Conservation (phyloP, 139 green algal genomes). For the Chlamydomonas sp. region DNA sequence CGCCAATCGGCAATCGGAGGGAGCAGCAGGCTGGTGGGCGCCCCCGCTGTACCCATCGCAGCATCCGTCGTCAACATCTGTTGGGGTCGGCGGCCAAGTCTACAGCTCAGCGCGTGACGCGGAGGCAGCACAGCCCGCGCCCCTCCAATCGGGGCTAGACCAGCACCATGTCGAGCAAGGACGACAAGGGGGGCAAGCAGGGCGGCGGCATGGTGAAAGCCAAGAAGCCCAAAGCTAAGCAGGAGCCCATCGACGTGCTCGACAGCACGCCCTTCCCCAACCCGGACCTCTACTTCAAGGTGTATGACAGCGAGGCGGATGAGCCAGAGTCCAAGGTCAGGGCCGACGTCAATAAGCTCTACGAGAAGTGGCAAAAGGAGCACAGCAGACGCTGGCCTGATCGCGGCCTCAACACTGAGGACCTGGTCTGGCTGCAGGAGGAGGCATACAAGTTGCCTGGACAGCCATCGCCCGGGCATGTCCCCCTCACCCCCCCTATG, state of each 20-base stretch:
- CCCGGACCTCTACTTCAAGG: conserved; percentile 47
- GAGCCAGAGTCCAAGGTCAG: conserved; percentile 47
- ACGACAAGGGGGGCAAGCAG: too few relatives aligned
- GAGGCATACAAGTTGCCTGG: conserved; percentile 32
- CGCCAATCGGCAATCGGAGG: too few relatives aligned
- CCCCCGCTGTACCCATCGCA: too few relatives aligned
- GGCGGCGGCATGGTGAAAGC: too few relatives aligned
- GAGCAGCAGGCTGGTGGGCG: too few relatives aligned
- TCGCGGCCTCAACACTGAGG: conserved; percentile 51
- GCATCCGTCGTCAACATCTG: too few relatives aligned
- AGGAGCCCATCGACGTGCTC: conserved; percentile 10
- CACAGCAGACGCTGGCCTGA: conserved; percentile 52
- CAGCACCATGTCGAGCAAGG: too few relatives aligned
- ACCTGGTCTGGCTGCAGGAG: conserved; percentile 54
- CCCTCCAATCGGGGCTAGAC: too few relatives aligned
- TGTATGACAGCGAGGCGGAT: conserved; percentile 44
- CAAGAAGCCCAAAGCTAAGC: too few relatives aligned
- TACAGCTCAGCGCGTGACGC: too few relatives aligned
- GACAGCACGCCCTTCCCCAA: conserved; percentile 36
- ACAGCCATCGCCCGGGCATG: neutral
- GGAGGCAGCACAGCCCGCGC: too few relatives aligned
- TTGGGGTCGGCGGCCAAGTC: too few relatives aligned
- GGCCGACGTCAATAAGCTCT: conserved; percentile 45
- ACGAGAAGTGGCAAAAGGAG: conserved; percentile 47
- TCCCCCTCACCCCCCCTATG: neutral